phyloP scores from a whole-genome alignment of 2,329 filamentous ascomycete species.

The Paraconiothyrium sp. region DNA sequence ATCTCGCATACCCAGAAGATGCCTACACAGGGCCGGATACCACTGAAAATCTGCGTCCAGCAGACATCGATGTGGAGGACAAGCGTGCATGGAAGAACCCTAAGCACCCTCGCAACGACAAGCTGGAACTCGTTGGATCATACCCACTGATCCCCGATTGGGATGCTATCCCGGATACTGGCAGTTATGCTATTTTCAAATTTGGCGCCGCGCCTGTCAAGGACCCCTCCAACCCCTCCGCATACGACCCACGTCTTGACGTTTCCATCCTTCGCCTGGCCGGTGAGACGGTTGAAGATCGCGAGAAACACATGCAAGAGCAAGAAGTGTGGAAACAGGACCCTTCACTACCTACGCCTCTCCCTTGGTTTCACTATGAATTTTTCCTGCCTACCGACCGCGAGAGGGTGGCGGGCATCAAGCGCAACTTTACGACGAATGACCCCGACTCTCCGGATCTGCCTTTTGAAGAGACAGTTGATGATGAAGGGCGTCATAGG shows the following conservation, averaged over 20 bases:
- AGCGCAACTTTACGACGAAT: conserved; percentile 63
- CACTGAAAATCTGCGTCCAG: conserved; percentile 61
- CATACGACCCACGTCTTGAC: conserved; percentile 68
- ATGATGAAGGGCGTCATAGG: conserved; percentile 57
- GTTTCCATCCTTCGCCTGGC: conserved; percentile 66
- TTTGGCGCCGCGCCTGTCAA: conserved; percentile 68
- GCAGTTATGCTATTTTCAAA: conserved; percentile 68
- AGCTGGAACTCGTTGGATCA: conserved; percentile 65
- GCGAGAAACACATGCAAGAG: conserved; percentile 61
- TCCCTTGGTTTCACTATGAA: conserved; percentile 67
- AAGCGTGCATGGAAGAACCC: conserved; percentile 68
- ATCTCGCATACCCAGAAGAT: conserved; percentile 70
- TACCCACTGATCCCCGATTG: conserved; percentile 71
- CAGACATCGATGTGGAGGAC: conserved; percentile 63
- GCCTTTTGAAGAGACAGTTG: conserved; percentile 44
- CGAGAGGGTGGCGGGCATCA: conserved; percentile 60
- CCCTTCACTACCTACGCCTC: conserved; percentile 60
- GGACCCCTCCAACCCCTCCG: conserved; percentile 51
- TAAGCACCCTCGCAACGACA: conserved; percentile 66
- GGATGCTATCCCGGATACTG: conserved; percentile 66
- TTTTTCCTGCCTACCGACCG: conserved; percentile 65
- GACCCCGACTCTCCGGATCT: conserved; percentile 59
- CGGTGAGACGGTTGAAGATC: conserved; percentile 61
- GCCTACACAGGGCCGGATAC: conserved; percentile 74
- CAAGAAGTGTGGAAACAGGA: conserved; percentile 54